Conservation (phyloP, 495 filamentous ascomycete genomes). For the Xylaria intraflava region DNA sequence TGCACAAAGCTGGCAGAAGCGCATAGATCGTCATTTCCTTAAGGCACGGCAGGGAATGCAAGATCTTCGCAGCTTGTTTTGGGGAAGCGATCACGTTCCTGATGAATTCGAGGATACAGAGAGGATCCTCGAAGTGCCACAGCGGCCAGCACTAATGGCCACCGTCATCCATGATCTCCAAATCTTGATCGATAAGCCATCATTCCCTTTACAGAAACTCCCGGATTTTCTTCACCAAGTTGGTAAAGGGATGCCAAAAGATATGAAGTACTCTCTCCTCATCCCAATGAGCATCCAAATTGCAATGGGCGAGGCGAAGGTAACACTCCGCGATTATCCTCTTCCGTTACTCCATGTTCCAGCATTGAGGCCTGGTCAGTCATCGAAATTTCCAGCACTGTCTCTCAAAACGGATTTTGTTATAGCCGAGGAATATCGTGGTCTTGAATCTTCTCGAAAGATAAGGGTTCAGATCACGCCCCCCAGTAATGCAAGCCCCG, state of each 20-base stretch:
- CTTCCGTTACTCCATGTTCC: slow-evolving; percentile 89
- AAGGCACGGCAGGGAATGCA: slow-evolving; percentile 67
- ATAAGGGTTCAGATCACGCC: slow-evolving; percentile 84
- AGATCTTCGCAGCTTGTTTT: slow-evolving; percentile 74
- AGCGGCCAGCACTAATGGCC: slow-evolving; percentile 78
- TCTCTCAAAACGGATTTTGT: slow-evolving; percentile 89
- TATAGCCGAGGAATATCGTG: slow-evolving; percentile 87
- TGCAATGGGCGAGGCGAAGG: slow-evolving; percentile 82
- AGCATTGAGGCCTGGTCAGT: slow-evolving; percentile 69
- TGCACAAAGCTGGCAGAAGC: slow-evolving; percentile 83
- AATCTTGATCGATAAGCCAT: slow-evolving; percentile 84
- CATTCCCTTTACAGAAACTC: slow-evolving; percentile 73
- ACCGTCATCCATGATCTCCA: slow-evolving; percentile 78
- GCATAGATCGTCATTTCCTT: slow-evolving; percentile 70
- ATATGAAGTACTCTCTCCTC: slow-evolving; percentile 83
- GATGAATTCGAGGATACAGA: slow-evolving; percentile 77
- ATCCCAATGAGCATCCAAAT: slow-evolving; percentile 86
- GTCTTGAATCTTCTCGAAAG: slow-evolving; percentile 66
- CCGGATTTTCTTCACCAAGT: slow-evolving; percentile 78
- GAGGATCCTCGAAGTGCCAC: slow-evolving; percentile 77
- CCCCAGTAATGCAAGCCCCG: slow-evolving; percentile 38
- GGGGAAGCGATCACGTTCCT: slow-evolving; percentile 73
- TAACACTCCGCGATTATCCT: slow-evolving; percentile 86
- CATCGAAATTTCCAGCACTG: slow-evolving; percentile 71
- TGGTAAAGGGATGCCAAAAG: slow-evolving; percentile 90